phyloP scores from a whole-genome alignment of 2,329 filamentous ascomycete genomes.

The Xylaria sp. region DNA sequence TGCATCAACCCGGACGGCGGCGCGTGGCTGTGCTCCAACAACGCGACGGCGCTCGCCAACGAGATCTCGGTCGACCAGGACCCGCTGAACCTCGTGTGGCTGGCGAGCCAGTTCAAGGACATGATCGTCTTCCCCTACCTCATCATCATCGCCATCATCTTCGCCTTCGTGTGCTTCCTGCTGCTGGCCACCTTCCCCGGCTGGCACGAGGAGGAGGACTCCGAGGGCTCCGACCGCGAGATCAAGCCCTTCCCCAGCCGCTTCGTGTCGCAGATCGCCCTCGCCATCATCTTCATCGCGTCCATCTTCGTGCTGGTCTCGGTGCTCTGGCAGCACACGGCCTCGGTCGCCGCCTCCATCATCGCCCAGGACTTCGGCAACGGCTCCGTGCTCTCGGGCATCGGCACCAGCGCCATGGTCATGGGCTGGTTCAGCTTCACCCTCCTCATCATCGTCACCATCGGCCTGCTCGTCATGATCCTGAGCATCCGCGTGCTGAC shows the following conservation, averaged over 20 bases:
- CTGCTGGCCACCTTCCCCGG: slow-evolving; percentile 95
- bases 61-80: slow-evolving; percentile 90
- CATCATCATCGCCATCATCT: slow-evolving; percentile 95
- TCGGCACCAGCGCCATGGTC: slow-evolving; percentile 82
- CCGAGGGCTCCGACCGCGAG: slow-evolving; percentile 79
- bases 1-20: slow-evolving; percentile 92
- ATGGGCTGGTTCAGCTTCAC: slow-evolving; percentile 97
- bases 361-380: slow-evolving; percentile 62
- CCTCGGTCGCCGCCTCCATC: slow-evolving; percentile 90
- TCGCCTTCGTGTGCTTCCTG: slow-evolving; percentile 94
- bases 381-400: slow-evolving; percentile 40
- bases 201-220: slow-evolving; percentile 91
- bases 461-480: slow-evolving; percentile 94
- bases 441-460: slow-evolving; percentile 90
- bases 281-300: slow-evolving; percentile 86
- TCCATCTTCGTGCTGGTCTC: slow-evolving; percentile 75
- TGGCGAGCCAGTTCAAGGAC: slow-evolving; percentile 96
- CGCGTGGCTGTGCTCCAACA: slow-evolving; percentile 93
- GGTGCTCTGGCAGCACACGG: slow-evolving; percentile 89
- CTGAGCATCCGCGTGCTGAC: slow-evolving; percentile 83
- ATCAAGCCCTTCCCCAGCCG: slow-evolving; percentile 93
- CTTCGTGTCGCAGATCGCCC: slow-evolving; percentile 86
- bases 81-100: slow-evolving; percentile 95
- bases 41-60: slow-evolving; percentile 89
- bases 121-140: slow-evolving; percentile 98